A percentile compares a stretch with the other conserved stretches of the same genome.
Evolutionary conservation across 2,329 filamentous ascomycete species (phyloP).

Genomic region (Nannizziopsis barbatae): DNA sequence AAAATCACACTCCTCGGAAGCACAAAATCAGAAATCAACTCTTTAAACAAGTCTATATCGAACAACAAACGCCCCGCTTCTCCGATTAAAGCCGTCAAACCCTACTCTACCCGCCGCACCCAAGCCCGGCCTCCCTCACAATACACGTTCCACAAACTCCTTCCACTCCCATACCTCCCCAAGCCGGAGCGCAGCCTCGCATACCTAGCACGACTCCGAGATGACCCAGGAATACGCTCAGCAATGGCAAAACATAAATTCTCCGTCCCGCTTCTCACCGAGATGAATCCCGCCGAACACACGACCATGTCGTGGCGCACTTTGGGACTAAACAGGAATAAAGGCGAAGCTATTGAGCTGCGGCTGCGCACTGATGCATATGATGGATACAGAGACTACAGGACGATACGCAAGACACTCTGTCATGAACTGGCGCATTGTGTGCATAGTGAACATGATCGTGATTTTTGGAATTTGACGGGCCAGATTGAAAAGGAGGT

Average conservation of each 20-base stretch:
- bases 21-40: conserved; percentile 32
- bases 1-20: conserved; percentile 40
- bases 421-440: conserved; percentile 96
- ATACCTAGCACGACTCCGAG: conserved; percentile 63
- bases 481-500: conserved; percentile 82
- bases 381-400: conserved; percentile 88
- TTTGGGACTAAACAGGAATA: conserved; percentile 76
- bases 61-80: conserved; percentile 18
- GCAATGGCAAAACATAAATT: conserved; percentile 79
- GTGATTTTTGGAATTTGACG: conserved; percentile 80
- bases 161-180: conserved; percentile 66
- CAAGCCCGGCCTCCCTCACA: conserved; percentile 22
- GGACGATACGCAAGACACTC: conserved; percentile 77
- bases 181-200: conserved; percentile 57
- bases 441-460: conserved; percentile 72
- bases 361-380: conserved; percentile 84
- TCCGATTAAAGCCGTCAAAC: conserved; percentile 17
- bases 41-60: conserved; percentile 28
- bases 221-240: conserved; percentile 73
- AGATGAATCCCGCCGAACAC: conserved; percentile 84
- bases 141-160: conserved; percentile 73
- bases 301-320: conserved; percentile 74
- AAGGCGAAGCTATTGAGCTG: conserved; percentile 81
- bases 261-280: conserved; percentile 72
- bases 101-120: conserved; percentile 21